Evolutionary conservation across 768 basidiomycete species (phyloP), one percentile per base, ranked within the genome.

Genomic region (Mycena galericulata): DNA sequence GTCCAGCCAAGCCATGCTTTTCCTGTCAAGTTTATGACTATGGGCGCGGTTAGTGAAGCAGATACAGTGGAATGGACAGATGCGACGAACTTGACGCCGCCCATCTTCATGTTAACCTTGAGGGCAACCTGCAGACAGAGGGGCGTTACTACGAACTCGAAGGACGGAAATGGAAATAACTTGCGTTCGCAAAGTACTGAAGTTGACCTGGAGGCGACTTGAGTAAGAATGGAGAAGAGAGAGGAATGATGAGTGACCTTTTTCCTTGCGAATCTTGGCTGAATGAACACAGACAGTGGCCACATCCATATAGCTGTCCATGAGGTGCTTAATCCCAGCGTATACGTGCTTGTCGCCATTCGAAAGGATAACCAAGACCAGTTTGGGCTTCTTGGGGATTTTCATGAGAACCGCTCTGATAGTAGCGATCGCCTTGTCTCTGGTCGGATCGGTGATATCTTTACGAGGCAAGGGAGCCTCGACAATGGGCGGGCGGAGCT

Each of bases 21-120:
- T 81, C 17, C 84, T 72, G 73, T 88, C 86, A 12, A 88, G 75
- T 12, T 74, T 72, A 67, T 88, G 87, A 63, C 86, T 86, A 60
- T 47, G 10, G 34, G 34, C 14, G 8, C 49, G 12, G 36, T 65
- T 18, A 67, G 49, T 22, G 49, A 17, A 50, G 69, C 3, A 2
- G 40, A 41, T 22, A 38, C 2, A 36, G 38, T 32, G 20, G 26
- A 55, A 22, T 6, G 18, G n/a, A n/a, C 12, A 20, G 24, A 79
- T 79, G 72, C 85, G 4, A 53, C 65, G 26, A 26, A 93, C 81
- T 96, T 96, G 50, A 90, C 80, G 11, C 94, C 94, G 24, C 93
- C 92, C 40, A 95, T 83, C 80, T 96, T 96, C 78, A 89, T 89
- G 74, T 96, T 96, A 54, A 95, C 85, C 74, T 95, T 95, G 60